Evolutionary conservation across 805 yeast genomes (phyloP).

Genomic region (Wickerhamiella sorbophila): DNA sequence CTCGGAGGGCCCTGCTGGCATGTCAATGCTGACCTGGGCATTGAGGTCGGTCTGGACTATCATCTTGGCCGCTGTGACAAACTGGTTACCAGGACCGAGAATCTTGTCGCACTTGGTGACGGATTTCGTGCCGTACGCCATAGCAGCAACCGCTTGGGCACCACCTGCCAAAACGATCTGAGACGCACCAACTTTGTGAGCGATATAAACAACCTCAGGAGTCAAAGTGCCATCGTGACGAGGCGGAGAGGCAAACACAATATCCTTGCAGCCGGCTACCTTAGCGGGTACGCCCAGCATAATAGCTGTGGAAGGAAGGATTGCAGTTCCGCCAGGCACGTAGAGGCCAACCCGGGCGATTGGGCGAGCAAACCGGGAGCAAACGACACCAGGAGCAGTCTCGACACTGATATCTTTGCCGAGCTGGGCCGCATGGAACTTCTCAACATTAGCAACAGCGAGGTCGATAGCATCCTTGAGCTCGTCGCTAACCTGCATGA

Average conservation of each 20-base stretch:
- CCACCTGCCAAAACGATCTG: constrained; percentile 94
- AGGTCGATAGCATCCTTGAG: constrained; percentile 77
- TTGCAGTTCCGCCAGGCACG: constrained; percentile 98
- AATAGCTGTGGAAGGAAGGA: constrained; percentile 91
- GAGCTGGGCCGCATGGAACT: constrained; percentile 83
- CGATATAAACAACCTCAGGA: constrained; percentile 96
- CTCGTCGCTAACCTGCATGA: constrained; percentile 58
- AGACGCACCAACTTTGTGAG: constrained; percentile 86
- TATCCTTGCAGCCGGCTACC: constrained; percentile 93
- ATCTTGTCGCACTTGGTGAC: constrained; percentile 93
- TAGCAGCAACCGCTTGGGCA: constrained; percentile 96
- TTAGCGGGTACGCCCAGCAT: constrained; percentile 98
- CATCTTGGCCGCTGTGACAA: constrained; percentile 99
- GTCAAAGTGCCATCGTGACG: constrained; percentile 82
- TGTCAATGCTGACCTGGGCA: constrained; percentile 91
- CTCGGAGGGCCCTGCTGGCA: constrained; percentile 99
- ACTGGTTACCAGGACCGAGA: constrained; percentile 97
- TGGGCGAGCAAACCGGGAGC: constrained; percentile 91
- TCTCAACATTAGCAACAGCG: constrained; percentile 74
- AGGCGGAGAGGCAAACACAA: constrained; percentile 90
- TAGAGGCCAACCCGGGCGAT: constrained; percentile 90
- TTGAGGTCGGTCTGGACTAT: constrained; percentile 86
- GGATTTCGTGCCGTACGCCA: constrained; percentile 95
- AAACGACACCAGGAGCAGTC: constrained; percentile 84
- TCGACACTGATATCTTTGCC: constrained; percentile 67